Evolutionary conservation across 177 flowering plant genomes (phyloP).

Genomic region (Vitis hybrid): DNA sequence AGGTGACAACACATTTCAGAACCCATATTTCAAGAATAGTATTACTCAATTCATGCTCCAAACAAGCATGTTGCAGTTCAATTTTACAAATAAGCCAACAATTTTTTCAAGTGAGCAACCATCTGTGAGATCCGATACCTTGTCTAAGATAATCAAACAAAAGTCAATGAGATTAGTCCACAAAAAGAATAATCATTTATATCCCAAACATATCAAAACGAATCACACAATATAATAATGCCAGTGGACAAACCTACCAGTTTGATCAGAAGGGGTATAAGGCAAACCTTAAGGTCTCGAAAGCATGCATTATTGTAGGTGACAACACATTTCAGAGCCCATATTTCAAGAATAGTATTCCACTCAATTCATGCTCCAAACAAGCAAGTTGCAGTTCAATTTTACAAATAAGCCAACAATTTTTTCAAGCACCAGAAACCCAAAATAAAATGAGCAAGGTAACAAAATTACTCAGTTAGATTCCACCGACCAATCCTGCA

Average conservation of each 20-base stretch:
- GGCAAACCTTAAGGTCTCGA: not conserved
- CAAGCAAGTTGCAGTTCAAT: not conserved
- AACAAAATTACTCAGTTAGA: not conserved
- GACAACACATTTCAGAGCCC: not conserved
- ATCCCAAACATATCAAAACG: not conserved
- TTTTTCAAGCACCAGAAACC: not conserved
- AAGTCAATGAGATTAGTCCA: not conserved
- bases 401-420: not conserved
- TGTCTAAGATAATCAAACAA: not conserved
- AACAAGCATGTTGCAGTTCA: not conserved
- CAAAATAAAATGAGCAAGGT: not conserved
- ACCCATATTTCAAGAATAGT: not conserved
- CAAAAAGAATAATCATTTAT: not conserved
- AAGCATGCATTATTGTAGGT: not conserved
- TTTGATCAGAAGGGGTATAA: not conserved
- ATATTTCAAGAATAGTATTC: not conserved
- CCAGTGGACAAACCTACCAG: not conserved
- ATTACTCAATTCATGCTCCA: not conserved
- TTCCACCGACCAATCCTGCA: not conserved
- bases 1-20: not conserved
- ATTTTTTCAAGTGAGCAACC: not conserved
- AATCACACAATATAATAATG: not conserved
- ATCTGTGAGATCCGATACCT: not conserved
- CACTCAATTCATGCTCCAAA: not conserved
- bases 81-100: not conserved